phyloP scores from a whole-genome alignment of 202 grass and related monocot species.

The Panicum virgatum region DNA sequence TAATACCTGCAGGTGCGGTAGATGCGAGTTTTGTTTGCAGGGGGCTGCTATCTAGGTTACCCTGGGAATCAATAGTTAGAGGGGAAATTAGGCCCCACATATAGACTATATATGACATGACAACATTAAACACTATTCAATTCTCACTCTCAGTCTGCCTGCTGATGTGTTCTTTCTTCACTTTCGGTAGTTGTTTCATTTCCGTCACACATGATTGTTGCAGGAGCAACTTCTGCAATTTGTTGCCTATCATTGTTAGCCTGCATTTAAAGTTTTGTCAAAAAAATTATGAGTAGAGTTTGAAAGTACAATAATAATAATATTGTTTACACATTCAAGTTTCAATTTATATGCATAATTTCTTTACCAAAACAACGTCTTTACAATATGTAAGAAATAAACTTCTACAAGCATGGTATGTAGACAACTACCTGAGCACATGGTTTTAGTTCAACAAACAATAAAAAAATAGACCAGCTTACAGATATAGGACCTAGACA shows the following conservation, averaged over 20 bases:
- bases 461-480: too few species aligned
- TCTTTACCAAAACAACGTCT: neutral
- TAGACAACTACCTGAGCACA: neutral
- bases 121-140: neutral
- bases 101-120: neutral
- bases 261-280: neutral
- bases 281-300: neutral
- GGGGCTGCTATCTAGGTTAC: neutral
- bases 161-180: neutral
- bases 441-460: too few species aligned
- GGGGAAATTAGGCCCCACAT: neutral
- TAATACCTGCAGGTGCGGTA: too few species aligned
- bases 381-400: neutral
- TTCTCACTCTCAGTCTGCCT: neutral
- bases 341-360: too few species aligned
- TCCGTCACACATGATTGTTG: neutral
- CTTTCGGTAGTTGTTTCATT: neutral
- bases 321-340: neutral
- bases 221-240: neutral
- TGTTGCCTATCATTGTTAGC: neutral
- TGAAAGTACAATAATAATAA: neutral
- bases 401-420: neutral
- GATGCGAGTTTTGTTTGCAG: neutral
- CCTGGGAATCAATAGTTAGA: neutral
- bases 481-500: neutral